These are phyloP conservation scores for Populus simonii DNA, from an alignment of 345 rosid species.

Conservation along the genomic window DNA sequence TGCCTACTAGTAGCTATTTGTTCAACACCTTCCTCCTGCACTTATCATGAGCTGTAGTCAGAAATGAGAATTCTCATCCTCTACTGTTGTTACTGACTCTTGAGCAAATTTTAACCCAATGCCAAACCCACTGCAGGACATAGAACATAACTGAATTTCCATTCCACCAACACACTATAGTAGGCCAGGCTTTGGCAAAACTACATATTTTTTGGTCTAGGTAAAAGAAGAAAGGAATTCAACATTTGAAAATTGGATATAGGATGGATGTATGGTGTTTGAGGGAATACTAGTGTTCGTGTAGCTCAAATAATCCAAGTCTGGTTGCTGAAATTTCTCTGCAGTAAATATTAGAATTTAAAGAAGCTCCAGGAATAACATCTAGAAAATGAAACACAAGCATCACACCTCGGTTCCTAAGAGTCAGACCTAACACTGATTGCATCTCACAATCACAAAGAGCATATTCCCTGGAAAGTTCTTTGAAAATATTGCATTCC, in stretches of 20 bases:
- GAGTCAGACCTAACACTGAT: neutral
- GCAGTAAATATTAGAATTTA: neutral
- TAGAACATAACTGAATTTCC: neutral
- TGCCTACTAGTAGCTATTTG: neutral
- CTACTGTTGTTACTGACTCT: neutral
- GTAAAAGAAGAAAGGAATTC: neutral
- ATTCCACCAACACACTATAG: neutral
- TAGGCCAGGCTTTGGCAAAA: too few species aligned
- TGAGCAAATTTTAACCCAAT: neutral
- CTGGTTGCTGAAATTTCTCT: neutral
- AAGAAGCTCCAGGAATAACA: neutral
- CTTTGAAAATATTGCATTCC: neutral
- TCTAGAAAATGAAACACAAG: neutral
- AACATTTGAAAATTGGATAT: neutral
- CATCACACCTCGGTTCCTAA: neutral
- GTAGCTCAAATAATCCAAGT: neutral
- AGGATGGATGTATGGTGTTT: neutral
- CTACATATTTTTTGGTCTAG: too few species aligned
- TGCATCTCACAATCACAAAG: neutral
- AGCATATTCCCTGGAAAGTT: neutral
- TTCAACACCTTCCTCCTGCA: neutral
- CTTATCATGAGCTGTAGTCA: neutral
- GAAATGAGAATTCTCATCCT: neutral
- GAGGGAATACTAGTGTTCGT: neutral
- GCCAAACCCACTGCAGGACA: neutral